Percentiles rank a stretch among this genome's conserved stretches.
These are phyloP conservation scores for Auxenochlorella pyrenoidosa DNA, from an alignment of 139 green algal species.

Conservation along the genomic window DNA sequence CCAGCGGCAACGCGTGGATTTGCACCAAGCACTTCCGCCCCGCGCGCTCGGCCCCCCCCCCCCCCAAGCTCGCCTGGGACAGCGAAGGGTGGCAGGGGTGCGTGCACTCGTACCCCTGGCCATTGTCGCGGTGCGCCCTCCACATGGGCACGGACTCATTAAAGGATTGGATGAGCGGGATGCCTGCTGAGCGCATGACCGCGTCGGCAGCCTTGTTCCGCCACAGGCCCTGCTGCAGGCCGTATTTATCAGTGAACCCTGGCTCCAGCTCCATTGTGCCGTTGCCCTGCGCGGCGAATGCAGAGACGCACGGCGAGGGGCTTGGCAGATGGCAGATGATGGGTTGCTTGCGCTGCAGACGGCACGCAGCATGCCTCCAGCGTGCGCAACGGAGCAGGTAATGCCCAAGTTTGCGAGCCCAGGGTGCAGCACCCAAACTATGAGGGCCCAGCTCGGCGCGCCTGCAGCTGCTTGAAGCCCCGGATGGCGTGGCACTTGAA, in stretches of 20 bases:
- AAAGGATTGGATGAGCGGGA: not conserved
- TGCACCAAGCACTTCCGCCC: too few relatives aligned
- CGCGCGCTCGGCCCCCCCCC: too few relatives aligned
- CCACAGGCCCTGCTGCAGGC: constrained; percentile 1
- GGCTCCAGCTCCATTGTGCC: not conserved
- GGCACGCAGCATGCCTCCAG: too few relatives aligned
- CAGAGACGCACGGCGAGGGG: too few relatives aligned
- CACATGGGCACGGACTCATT: not conserved
- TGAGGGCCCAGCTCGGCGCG: too few relatives aligned
- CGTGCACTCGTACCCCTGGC: constrained; percentile 1
- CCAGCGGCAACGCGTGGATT: too few relatives aligned
- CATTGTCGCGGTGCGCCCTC: constrained; percentile 1
- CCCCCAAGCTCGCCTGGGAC: not conserved
- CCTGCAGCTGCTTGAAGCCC: not conserved
- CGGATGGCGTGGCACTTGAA: not conserved
- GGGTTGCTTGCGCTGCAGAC: too few relatives aligned
- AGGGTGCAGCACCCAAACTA: too few relatives aligned
- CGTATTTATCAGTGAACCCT: not conserved
- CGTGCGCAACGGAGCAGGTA: too few relatives aligned
- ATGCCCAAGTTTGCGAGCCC: too few relatives aligned
- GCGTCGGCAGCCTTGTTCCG: not conserved
- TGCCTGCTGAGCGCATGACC: not conserved
- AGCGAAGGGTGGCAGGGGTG: constrained; percentile 14
- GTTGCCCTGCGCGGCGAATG: not conserved
- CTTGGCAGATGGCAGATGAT: too few relatives aligned